Percentiles rank a stretch among this genome's conserved stretches.
Evolutionary conservation across 73 alveolate genomes (phyloP).

Genomic region (Tetrahymena borealis): DNA sequence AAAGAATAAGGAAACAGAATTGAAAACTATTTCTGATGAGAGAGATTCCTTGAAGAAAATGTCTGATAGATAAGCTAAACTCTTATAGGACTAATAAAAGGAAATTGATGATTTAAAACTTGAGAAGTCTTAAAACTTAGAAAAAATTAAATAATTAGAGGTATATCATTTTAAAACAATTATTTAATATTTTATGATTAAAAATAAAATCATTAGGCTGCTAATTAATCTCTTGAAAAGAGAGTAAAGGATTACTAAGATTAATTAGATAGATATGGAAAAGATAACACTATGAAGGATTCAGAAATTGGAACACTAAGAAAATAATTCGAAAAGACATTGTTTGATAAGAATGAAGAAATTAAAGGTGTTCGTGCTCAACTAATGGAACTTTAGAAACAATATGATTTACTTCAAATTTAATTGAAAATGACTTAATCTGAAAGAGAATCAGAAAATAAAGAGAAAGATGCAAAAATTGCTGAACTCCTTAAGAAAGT

Average conservation of each 20-base stretch:
- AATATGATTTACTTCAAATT: conserved; percentile 16
- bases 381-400: conserved; percentile 13
- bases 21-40: not conserved
- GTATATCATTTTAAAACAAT: not conserved
- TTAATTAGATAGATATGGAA: not conserved
- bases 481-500: conserved; percentile 12
- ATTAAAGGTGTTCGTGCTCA: conserved; percentile 29
- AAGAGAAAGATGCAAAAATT: conserved; percentile 25
- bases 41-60: not conserved
- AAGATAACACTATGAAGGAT: not conserved
- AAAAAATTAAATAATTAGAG: not conserved
- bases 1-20: not conserved
- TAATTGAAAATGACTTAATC: conserved; percentile 23
- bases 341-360: conserved; percentile 18
- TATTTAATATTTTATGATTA: not conserved
- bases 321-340: conserved; percentile 1
- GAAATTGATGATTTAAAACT: not conserved
- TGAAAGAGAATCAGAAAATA: conserved; percentile 37
- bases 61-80: not conserved
- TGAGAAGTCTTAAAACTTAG: not conserved
- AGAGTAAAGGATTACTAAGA: not conserved
- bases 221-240: not conserved
- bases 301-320: not conserved
- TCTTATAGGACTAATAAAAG: not conserved
- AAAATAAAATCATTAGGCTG: not conserved